phyloP scores from a whole-genome alignment of 495 filamentous ascomycete species.

The Aspergillus diversus region DNA sequence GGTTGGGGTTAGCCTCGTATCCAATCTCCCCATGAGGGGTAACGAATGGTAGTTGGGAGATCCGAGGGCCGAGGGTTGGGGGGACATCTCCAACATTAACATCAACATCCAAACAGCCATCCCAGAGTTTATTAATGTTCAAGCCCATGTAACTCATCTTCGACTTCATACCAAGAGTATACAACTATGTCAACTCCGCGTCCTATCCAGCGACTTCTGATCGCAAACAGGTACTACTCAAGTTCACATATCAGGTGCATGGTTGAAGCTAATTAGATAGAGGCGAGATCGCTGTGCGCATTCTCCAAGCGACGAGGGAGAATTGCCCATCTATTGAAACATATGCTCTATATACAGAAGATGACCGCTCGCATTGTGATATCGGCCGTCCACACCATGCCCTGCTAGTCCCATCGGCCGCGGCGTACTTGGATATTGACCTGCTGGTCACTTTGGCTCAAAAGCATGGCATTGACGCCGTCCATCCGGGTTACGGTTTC shows the following conservation, averaged over 20 bases:
- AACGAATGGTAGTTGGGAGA: background rate
- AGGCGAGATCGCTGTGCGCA: slow-evolving; percentile 65
- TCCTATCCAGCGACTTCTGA: slow-evolving; percentile 55
- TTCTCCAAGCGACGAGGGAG: slow-evolving; percentile 60
- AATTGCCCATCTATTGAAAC: slow-evolving; percentile 51
- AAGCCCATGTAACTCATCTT: background rate
- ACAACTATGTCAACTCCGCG: slow-evolving; percentile 28
- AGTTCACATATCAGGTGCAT: background rate
- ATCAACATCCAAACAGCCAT: slow-evolving; percentile 2
- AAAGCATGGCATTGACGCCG: slow-evolving; percentile 55
- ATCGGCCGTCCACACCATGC: slow-evolving; percentile 48
- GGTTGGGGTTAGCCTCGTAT: slow-evolving; percentile 4
- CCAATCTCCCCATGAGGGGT: slow-evolving; percentile 25
- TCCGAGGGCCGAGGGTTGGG: slow-evolving; percentile 27
- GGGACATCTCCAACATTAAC: background rate
- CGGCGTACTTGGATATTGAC: slow-evolving; percentile 55
- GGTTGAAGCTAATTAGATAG: slow-evolving; percentile 35
- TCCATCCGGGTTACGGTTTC: slow-evolving; percentile 68
- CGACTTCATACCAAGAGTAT: background rate
- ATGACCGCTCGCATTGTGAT: slow-evolving; percentile 57
- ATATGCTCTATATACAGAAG: slow-evolving; percentile 54
- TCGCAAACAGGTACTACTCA: slow-evolving; percentile 58
- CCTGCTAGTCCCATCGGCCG: slow-evolving; percentile 51
- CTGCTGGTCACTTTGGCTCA: slow-evolving; percentile 49
- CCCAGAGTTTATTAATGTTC: background rate